Percentiles rank a stretch among this genome's conserved stretches.
phyloP scores from a whole-genome alignment of 2,329 filamentous ascomycete genomes.

The Calonectria crousiana region DNA sequence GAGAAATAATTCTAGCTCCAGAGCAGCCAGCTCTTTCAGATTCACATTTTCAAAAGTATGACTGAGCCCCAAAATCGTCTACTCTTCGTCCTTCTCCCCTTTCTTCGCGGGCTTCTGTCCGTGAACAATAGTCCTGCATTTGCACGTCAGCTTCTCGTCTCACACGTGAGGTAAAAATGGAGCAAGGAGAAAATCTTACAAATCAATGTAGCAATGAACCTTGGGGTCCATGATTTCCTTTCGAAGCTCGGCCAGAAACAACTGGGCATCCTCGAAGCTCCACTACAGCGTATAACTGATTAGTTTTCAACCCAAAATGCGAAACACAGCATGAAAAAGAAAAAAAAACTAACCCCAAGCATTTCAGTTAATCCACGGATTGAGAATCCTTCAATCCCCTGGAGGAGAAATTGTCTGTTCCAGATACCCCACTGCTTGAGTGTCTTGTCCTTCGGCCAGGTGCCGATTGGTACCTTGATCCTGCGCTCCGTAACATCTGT shows the following conservation, averaged over 20 bases:
- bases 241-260: conserved; percentile 30
- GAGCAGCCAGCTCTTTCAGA: background rate
- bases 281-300: background rate
- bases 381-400: conserved; percentile 41
- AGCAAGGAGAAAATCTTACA: conserved; percentile 12
- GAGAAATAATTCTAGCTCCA: background rate
- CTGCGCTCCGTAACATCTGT: conserved; percentile 28
- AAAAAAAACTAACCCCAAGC: conserved; percentile 30
- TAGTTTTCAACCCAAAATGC: background rate
- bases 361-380: conserved; percentile 38
- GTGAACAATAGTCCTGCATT: background rate
- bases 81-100: background rate
- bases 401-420: conserved; percentile 39
- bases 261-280: conserved; percentile 32
- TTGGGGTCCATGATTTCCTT: conserved; percentile 30
- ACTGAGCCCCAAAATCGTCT: background rate
- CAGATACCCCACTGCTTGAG: conserved; percentile 44
- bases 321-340: fast-evolving
- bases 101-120: background rate
- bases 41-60: too few species aligned
- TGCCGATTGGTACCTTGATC: conserved; percentile 39
- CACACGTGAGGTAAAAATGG: background rate
- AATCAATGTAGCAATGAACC: conserved; percentile 29
- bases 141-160: background rate
- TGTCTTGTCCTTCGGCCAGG: conserved; percentile 47